Percentiles rank a stretch among this genome's conserved stretches.
Evolutionary conservation across 768 basidiomycete genomes (phyloP).

Genomic region (Serendipita sp.): DNA sequence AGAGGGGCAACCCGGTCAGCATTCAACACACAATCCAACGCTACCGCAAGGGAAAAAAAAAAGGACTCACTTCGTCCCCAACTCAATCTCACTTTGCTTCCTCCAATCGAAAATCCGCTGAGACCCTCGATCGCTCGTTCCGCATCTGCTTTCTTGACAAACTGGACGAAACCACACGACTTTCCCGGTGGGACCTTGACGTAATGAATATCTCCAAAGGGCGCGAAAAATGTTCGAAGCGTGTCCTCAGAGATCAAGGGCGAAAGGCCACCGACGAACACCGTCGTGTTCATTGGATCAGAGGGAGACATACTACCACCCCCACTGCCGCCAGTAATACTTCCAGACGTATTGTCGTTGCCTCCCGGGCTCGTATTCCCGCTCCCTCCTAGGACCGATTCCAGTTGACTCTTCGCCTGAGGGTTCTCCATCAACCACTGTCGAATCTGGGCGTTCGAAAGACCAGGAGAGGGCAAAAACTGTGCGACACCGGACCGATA

Average conservation of each 20-base stretch:
- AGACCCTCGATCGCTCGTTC: conserved; percentile 82
- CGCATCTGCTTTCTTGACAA: conserved; percentile 79
- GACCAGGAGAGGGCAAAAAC: conserved; percentile 10
- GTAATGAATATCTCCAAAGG: conserved; percentile 89
- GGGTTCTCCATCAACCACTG: conserved; percentile 41
- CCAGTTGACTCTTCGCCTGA: conserved; percentile 66
- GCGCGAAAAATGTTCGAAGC: conserved; percentile 72
- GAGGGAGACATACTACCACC: conserved; percentile 70
- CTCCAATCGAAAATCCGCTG: conserved; percentile 91
- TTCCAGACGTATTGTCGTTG: neutral
- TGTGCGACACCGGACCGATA: neutral
- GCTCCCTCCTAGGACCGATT: conserved; percentile 54
- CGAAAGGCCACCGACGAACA: conserved; percentile 82
- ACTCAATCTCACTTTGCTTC: conserved; percentile 75
- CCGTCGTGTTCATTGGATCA: conserved; percentile 93
- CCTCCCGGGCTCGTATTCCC: neutral
- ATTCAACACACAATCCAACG: too few species aligned
- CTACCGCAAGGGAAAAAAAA: neutral
- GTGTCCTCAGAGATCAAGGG: conserved; percentile 85
- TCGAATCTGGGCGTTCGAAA: conserved; percentile 31
- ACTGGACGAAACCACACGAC: conserved; percentile 92
- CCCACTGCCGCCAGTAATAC: neutral
- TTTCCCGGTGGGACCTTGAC: conserved; percentile 95
- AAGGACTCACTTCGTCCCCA: conserved; percentile 85
- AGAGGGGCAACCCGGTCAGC: too few species aligned